Evolutionary conservation across 345 rosid genomes (phyloP).

Genomic region (Salix udensis): DNA sequence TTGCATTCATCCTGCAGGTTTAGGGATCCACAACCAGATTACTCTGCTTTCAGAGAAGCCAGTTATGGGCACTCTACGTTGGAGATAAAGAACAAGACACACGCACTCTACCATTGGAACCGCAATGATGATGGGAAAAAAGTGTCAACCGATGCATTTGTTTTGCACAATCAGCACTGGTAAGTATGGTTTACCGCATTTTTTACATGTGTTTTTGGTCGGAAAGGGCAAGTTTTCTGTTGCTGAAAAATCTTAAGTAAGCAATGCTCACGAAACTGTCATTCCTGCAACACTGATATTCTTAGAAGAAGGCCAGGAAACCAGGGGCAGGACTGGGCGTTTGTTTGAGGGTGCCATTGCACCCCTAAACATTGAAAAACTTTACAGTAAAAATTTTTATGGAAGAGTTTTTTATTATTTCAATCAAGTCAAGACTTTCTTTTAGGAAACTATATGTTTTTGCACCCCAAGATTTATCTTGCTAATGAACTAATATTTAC

Average conservation of each 20-base stretch:
- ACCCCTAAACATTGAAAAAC: too few relatives aligned
- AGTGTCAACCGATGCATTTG: conserved; percentile 57
- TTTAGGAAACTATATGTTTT: neutral
- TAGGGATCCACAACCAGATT: conserved; percentile 81
- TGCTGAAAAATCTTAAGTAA: neutral
- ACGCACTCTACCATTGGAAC: conserved; percentile 88
- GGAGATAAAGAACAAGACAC: conserved; percentile 80
- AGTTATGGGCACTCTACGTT: conserved; percentile 87
- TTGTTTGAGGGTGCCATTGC: neutral
- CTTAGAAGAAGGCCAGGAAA: neutral
- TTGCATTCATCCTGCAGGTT: conserved; percentile 44
- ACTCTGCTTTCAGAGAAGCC: conserved; percentile 95
- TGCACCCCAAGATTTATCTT: neutral
- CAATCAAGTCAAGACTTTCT: neutral
- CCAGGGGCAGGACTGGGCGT: neutral
- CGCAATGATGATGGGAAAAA: conserved; percentile 87
- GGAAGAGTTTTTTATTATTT: neutral
- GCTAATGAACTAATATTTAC: neutral
- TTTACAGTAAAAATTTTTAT: neutral
- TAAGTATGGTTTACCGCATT: conserved; percentile 19
- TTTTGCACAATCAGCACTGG: conserved; percentile 77
- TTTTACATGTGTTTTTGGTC: neutral
- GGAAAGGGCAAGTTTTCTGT: neutral
- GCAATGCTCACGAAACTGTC: neutral
- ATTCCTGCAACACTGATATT: neutral